Base-by-base conservation (phyloP, 2,329 filamentous ascomycete species). In the Aspergillus pseudoglaucus region DNA sequence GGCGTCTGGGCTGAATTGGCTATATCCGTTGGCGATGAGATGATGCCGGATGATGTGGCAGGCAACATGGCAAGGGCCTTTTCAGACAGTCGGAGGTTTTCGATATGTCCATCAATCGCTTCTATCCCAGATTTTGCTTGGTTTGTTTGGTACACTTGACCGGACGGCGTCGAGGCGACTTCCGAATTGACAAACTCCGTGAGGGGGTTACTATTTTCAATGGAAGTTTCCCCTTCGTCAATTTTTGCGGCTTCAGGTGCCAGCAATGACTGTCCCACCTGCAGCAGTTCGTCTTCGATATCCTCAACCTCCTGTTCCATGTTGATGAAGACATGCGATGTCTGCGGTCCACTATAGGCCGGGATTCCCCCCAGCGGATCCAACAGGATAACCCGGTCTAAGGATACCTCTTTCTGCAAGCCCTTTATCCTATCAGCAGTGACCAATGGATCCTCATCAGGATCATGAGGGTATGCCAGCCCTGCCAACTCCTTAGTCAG, bases 361-460 rank as follows among this genome's bases (percentile, higher is more conserved):
- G 93, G 93, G 41, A 90, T 89, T 0, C 90, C 91, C 3, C 93
- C 93, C 0, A 90, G 71, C 0, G 88, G 84, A 65, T 98, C 93
- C 6, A 98, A 76, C 23, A 98, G 74, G 52, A 98, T 95, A 38
- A 98, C 76, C 32, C 91, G 81, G 62, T 97, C 91, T 5, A 98
- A 71, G 0, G 80, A 79, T 1, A 84, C 79, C 50, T 81, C 68
- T 25, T 77, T 76, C 47, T 71, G 71, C 2, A 75, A 63, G 43
- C 62, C 62, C 46, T 59, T 57, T 42, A 72, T 64, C 45, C 67
- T 69, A 51, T 70, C 63, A 30, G 62, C 69, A 10, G 64, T 68
- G 39, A 63, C 56, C 39, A 59, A 55, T 4, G 71, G 68, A 47
- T 77, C 71, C 46, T 76, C 74, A 6, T 74, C 69, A 2, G 66